Base-by-base conservation (phyloP, 2,329 filamentous ascomycete genomes). In the Niveomyces coronatus region DNA sequence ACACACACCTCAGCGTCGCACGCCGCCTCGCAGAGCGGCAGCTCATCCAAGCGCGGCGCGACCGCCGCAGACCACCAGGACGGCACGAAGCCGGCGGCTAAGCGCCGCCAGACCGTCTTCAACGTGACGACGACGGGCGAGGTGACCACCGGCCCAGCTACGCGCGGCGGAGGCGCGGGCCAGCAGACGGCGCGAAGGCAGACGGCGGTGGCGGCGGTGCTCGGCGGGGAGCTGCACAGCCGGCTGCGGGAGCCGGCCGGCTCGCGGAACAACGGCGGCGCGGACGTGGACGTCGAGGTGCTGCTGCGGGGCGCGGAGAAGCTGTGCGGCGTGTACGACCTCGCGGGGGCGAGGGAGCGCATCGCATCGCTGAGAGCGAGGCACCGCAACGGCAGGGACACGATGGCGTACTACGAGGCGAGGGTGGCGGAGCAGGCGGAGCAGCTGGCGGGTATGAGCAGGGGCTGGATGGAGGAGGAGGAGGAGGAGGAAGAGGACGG, bases 241-340 rank as follows among this genome's bases (percentile, higher is more conserved):
- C 75, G 83, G 55, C 86, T 95, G 64, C 45, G 75, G 61, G 45
- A 69, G 54, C n/a, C n/a, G n/a, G n/a, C n/a, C n/a, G 71, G 69
- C 33, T 73, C 72, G 31, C 64, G 63, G 29, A 56, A 60, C 41
- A 53, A 54, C 37, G 54, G 71, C 45, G 81, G 79, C 9, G 23
- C 8, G 8, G 86, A 93, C 17, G 71, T 95, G 3, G 85, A 96
- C 57, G 79, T 96, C 3, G 85, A 94, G 51, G 71, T 94, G 2
- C 63, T 98, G 20, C 69, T 98, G 16, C 71, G 75, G 37, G 88
- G 89, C 1, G 89, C 88, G 1, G 87, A 95, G 66, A 94, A 87
- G 66, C 71, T 96, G 20, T 88, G 87, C 49, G 74, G 74, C 31
- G 88, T 95, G 19, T 96, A 95, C 54, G 82, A 85, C 23, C 71